Evolutionary conservation across 2,329 filamentous ascomycete species (phyloP).

Genomic region (Xylariales sp.): DNA sequence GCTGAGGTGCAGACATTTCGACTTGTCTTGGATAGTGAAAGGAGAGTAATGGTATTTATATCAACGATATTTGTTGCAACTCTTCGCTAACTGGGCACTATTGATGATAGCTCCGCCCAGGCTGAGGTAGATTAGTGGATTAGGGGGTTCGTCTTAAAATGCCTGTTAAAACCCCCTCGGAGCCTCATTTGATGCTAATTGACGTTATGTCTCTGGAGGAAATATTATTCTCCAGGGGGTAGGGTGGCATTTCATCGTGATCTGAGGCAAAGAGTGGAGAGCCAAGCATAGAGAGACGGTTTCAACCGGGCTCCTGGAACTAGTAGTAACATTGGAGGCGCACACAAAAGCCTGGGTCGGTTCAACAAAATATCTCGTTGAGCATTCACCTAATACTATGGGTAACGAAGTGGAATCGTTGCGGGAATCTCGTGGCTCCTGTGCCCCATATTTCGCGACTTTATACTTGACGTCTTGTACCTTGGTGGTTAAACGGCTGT

Average conservation of each 20-base stretch:
- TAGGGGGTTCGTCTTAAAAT: constrained; percentile 15
- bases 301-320: constrained; percentile 14
- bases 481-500: too few species aligned
- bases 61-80: background rate
- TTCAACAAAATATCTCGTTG: constrained; percentile 5
- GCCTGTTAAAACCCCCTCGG: constrained; percentile 5
- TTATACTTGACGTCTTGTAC: background rate
- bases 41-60: constrained; percentile 6
- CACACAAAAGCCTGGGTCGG: constrained; percentile 10
- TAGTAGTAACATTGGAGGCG: constrained; percentile 14
- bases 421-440: background rate
- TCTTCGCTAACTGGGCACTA: background rate
- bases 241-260: constrained; percentile 14
- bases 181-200: background rate
- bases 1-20: constrained; percentile 9
- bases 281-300: constrained; percentile 15
- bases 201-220: constrained; percentile 14
- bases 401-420: background rate
- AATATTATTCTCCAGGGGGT: constrained; percentile 17
- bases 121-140: background rate
- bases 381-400: background rate
- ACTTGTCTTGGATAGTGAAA: background rate
- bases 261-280: constrained; percentile 25
- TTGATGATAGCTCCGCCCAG: background rate
- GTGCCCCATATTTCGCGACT: background rate